Conservation (phyloP, 257 asterid genomes). For the Coffea canephora region DNA sequence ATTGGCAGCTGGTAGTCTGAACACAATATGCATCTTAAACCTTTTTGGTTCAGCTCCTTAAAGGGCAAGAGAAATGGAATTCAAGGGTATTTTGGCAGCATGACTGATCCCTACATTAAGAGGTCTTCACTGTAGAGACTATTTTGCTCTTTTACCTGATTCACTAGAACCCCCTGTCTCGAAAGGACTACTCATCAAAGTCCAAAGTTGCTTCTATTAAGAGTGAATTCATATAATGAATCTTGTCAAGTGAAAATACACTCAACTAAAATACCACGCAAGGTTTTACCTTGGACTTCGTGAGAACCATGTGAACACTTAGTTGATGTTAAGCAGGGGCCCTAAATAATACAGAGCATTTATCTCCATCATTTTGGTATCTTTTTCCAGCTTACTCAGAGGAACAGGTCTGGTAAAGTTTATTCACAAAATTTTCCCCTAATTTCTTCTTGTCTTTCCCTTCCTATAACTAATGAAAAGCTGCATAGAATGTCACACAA, state of each 20-base stretch:
- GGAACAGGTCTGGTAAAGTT: conserved; percentile 67
- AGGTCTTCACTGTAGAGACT: conserved; percentile 41
- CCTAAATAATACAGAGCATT: conserved; percentile 69
- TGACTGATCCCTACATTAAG: conserved; percentile 63
- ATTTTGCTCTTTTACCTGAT: conserved; percentile 62
- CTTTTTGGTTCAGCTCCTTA: conserved; percentile 55
- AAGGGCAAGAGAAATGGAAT: conserved; percentile 52
- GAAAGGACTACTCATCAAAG: conserved; percentile 37
- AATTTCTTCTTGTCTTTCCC: conserved; percentile 46
- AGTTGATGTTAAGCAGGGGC: conserved; percentile 61
- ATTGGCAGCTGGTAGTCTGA: conserved; percentile 86
- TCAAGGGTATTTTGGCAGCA: conserved; percentile 74
- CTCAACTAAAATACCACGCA: conserved; percentile 24
- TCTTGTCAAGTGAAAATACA: conserved; percentile 1
- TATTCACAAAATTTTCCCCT: conserved; percentile 65
- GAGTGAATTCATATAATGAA: conserved; percentile 12
- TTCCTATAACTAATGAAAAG: conserved; percentile 62
- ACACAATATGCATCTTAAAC: conserved; percentile 64
- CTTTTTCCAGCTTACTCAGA: conserved; percentile 63
- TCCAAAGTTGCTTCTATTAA: conserved; percentile 9
- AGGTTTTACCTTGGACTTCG: conserved; percentile 60
- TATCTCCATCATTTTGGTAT: conserved; percentile 85
- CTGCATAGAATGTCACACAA: conserved; percentile 37
- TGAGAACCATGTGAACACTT: conserved; percentile 59
- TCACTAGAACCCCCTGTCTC: conserved; percentile 39